These are phyloP conservation scores for Saccharomycopsis sp. DNA, from an alignment of 805 yeast genomes.

Conservation along the genomic window DNA sequence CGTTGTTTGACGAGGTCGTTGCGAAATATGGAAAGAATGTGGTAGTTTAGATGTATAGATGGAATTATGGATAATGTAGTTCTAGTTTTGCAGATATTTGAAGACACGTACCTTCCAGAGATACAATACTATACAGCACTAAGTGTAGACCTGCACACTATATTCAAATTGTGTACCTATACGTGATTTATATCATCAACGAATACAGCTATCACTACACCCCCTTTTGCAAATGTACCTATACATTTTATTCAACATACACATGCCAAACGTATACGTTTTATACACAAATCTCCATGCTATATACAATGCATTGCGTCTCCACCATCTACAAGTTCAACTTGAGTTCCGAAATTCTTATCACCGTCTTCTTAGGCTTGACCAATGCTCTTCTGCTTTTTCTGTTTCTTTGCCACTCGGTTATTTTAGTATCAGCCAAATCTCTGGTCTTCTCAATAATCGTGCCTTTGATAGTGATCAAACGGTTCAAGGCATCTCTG, in stretches of 20 bases:
- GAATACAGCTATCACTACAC: no score
- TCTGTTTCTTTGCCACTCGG: constrained; percentile 75
- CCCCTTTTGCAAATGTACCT: no score
- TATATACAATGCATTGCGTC: background rate
- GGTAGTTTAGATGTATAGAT: background rate
- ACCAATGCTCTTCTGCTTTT: constrained; percentile 58
- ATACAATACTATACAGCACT: no score
- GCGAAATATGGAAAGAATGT: constrained; percentile 30
- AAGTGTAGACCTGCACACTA: no score
- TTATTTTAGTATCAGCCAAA: constrained; percentile 64
- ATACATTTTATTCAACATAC: no score
- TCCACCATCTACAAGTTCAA: constrained; percentile 31
- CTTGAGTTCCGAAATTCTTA: constrained; percentile 67
- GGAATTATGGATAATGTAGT: no score
- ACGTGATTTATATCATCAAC: no score
- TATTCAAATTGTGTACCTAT: no score
- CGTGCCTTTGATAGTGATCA: constrained; percentile 63
- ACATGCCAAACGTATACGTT: no score
- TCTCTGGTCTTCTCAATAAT: constrained; percentile 82
- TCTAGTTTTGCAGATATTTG: no score
- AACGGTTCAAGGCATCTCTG: constrained; percentile 33
- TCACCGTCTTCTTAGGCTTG: constrained; percentile 69
- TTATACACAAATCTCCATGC: no score
- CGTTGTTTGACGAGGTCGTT: constrained; percentile 67
- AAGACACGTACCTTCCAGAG: no score